These are phyloP conservation scores for Pluteus cervinus DNA, from an alignment of 768 basidiomycete species.

Conservation along the genomic window DNA sequence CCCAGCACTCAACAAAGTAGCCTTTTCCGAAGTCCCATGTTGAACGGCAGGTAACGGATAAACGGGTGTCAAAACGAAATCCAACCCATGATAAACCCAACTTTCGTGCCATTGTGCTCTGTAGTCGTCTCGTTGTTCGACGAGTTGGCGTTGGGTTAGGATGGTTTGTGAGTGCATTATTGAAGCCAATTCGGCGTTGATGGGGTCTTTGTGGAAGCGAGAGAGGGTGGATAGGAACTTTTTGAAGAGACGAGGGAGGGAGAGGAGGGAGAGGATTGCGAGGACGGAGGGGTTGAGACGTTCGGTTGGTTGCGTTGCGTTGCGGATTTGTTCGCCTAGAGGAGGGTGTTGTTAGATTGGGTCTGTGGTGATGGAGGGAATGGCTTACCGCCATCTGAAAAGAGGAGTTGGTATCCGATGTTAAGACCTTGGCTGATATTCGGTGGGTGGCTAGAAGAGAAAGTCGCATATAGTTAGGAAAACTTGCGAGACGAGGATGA, in stretches of 20 bases:
- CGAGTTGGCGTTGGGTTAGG: slow-evolving; percentile 42
- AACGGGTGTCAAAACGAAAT: slow-evolving; percentile 59
- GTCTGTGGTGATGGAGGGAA: slow-evolving; percentile 6
- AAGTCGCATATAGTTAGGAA: slow-evolving; percentile 3
- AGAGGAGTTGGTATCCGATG: slow-evolving; percentile 48
- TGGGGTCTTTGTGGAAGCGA: slow-evolving; percentile 29
- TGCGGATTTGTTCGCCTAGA: slow-evolving; percentile 40
- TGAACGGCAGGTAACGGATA: slow-evolving; percentile 57
- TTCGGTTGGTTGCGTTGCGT: slow-evolving; percentile 24
- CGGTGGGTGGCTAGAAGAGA: slow-evolving; percentile 31
- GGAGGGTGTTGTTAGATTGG: slow-evolving; percentile 6
- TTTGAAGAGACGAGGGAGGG: slow-evolving; percentile 28
- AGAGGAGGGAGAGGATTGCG: slow-evolving; percentile 17
- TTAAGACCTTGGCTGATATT: slow-evolving; percentile 41
- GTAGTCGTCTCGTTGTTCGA: slow-evolving; percentile 38
- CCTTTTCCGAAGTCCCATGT: slow-evolving; percentile 42
- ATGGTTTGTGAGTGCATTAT: slow-evolving; percentile 43
- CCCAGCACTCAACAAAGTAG: slow-evolving; percentile 52
- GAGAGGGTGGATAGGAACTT: slow-evolving; percentile 24
- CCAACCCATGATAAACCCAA: slow-evolving; percentile 44
- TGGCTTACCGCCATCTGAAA: slow-evolving; percentile 48
- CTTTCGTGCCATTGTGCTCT: slow-evolving; percentile 39
- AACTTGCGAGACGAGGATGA: not conserved
- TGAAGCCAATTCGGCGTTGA: slow-evolving; percentile 27
- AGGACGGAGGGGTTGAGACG: slow-evolving; percentile 20